phyloP scores from a whole-genome alignment of 305 asterid species.

The Fraxinus latifolia region DNA sequence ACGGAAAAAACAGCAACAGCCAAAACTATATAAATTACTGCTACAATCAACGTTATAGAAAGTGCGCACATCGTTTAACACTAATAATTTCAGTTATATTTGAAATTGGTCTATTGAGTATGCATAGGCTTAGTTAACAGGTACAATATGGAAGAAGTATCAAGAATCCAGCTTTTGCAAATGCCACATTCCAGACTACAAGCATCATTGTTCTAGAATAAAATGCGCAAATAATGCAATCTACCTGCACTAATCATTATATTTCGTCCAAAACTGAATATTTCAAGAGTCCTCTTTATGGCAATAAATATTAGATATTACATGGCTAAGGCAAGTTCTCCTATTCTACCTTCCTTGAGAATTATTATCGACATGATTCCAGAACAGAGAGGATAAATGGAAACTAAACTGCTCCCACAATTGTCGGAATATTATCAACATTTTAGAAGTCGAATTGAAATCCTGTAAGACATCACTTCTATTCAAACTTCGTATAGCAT shows the following conservation, averaged over 20 bases:
- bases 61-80: background rate
- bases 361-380: background rate
- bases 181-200: background rate
- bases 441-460: background rate
- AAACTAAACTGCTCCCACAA: background rate
- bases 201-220: background rate
- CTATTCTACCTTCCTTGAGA: slow-evolving; percentile 13
- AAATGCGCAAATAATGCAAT: background rate
- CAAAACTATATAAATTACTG: background rate
- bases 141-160: background rate
- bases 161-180: background rate
- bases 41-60: background rate
- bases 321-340: background rate
- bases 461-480: background rate
- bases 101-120: background rate
- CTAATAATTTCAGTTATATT: background rate
- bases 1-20: background rate
- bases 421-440: background rate
- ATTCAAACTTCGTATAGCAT: background rate
- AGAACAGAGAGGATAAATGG: slow-evolving; percentile 4
- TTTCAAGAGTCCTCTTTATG: background rate
- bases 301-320: background rate
- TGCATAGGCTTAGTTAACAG: background rate
- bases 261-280: background rate
- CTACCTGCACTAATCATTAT: background rate